phyloP scores from a whole-genome alignment of 2,329 filamentous ascomycete species.

The Colletotrichum brevisporum region DNA sequence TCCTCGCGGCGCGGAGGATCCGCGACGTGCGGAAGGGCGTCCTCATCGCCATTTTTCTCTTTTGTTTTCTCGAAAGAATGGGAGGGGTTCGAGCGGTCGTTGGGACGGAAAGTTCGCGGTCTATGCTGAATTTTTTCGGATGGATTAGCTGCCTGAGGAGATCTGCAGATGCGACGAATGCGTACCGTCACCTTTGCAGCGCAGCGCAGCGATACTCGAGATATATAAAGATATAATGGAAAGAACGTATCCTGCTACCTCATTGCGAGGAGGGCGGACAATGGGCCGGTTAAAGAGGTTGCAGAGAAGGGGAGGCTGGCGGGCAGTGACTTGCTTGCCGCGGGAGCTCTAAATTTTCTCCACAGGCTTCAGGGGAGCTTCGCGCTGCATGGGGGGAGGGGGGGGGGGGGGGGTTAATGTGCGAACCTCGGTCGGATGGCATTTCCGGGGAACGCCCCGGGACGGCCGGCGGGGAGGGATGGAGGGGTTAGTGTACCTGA shows the following conservation, averaged over 20 bases:
- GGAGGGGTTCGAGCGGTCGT: not conserved
- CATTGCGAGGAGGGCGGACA: not conserved
- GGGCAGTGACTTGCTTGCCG: constrained; percentile 11
- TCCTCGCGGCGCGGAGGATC: constrained; percentile 1
- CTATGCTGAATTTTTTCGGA: not conserved
- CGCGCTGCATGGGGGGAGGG: not conserved
- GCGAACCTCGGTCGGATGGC: constrained; percentile 37
- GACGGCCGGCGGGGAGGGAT: not conserved
- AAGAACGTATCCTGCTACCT: not conserved
- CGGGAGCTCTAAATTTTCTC: constrained; percentile 4
- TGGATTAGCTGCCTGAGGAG: not conserved
- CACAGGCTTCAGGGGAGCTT: constrained; percentile 20
- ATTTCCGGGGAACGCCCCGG: constrained; percentile 6
- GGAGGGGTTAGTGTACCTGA: fast-evolving
- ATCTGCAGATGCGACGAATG: not conserved
- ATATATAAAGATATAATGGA: not conserved
- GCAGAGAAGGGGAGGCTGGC: not conserved
- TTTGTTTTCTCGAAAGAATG: too few relatives aligned
- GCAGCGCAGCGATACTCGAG: not conserved
- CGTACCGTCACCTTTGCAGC: not conserved
- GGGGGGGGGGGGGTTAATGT: too few relatives aligned
- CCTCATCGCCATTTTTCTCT: constrained; percentile 8
- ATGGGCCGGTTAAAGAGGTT: constrained; percentile 2
- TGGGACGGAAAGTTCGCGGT: not conserved
- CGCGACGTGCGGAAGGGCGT: constrained; percentile 1